Evolutionary conservation across 345 rosid species (phyloP).

Genomic region (Pistacia vera): DNA sequence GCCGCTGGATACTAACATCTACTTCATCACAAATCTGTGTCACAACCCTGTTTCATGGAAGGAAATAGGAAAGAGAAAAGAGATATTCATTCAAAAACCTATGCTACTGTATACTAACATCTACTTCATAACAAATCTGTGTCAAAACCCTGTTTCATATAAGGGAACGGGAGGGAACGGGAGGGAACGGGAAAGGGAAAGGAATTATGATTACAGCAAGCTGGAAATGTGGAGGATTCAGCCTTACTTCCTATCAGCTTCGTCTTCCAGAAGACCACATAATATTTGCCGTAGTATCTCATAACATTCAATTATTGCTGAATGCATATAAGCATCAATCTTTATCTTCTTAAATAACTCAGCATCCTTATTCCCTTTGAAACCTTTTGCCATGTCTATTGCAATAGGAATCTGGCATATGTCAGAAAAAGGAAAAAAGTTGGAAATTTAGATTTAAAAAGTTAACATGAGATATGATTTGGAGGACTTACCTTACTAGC

Average conservation of each 20-base stretch:
- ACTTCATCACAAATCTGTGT: constrained; percentile 57
- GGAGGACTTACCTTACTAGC: constrained; percentile 81
- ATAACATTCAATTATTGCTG: constrained; percentile 82
- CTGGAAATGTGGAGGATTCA: constrained; percentile 9
- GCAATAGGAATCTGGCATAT: constrained; percentile 87
- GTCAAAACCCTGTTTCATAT: constrained; percentile 49
- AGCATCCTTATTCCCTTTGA: constrained; percentile 65
- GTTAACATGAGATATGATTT: constrained; percentile 10
- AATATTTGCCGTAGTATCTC: constrained; percentile 69
- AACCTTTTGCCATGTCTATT: constrained; percentile 98
- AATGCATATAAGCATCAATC: constrained; percentile 70
- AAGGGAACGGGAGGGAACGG: too few species aligned
- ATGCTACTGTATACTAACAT: constrained; percentile 41
- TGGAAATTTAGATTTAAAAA: not conserved
- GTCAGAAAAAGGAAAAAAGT: constrained; percentile 26
- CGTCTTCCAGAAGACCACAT: constrained; percentile 63
- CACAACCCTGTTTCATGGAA: constrained; percentile 49
- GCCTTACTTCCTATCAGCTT: constrained; percentile 62
- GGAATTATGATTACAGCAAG: constrained; percentile 7
- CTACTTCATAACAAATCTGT: constrained; percentile 60
- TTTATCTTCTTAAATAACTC: constrained; percentile 79
- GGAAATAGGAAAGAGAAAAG: too few species aligned
- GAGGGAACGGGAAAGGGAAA: constrained; percentile 13
- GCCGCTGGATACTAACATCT: constrained; percentile 45
- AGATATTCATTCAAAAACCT: constrained; percentile 50